Evolutionary conservation across 2,329 filamentous ascomycete genomes (phyloP), one percentile per base, ranked within the genome.

Genomic region (Apiospora saccharicola): DNA sequence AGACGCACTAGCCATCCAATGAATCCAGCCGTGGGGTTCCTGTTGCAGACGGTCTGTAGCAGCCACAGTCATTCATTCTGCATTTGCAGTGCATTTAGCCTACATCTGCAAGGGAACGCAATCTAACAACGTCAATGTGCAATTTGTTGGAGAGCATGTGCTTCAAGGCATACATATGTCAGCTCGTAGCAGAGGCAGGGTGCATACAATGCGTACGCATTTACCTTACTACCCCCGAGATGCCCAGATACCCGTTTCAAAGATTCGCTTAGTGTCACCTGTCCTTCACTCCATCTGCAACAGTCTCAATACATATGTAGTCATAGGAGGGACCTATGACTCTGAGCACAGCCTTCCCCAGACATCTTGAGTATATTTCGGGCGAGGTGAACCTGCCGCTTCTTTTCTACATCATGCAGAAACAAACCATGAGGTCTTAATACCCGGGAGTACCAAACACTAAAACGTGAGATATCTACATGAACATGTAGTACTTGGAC

Each of bases 1-100:
- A 19, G 30, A 61, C 30, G 30, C 57, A 64, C 57, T 41, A 64
- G 57, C 57, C 57, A 37, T 41, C 57, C 34, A 41, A 37, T 64
- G 34, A 64, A 41, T 64, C 57, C 57, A 64, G 34, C 57, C 57
- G 34, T 41, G 57, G 57, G 57, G 57, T 64, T 64, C 19, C 57
- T 41, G n/a, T 19, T 41, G 57, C 57, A 64, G 57, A 64, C 19
- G 19, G 57, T 37, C 34, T 41, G 19, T 64, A 64, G 34, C 57
- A 64, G 57, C 57, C 57, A 64, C 57, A 64, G 22, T 41, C 37
- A 41, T 41, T 41, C 37, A 41, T 41, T 41, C 57, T 61, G 34
- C 57, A 64, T 64, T 13, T 24, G 34, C 34, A 41, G 57, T 64
- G 57, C 57, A 64, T 64, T 64, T 34, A 41, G 13, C 47, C 22